Evolutionary conservation across 805 yeast genomes (phyloP).

Genomic region (Metschnikowia kofuensis): DNA sequence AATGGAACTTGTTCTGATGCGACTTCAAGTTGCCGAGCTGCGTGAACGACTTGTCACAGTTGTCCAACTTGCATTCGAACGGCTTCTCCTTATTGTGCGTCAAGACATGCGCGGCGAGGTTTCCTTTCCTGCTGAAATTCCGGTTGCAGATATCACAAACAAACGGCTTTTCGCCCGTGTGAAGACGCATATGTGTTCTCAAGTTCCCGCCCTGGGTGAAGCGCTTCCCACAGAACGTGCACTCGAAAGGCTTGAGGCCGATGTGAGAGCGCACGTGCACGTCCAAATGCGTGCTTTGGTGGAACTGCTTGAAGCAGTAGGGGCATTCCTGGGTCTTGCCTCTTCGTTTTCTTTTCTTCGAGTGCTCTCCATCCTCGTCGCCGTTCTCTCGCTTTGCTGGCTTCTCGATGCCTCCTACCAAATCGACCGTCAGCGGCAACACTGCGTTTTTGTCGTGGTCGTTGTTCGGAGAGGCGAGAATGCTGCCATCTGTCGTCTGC

Average conservation of each 20-base stretch:
- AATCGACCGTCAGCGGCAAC: slow-evolving; percentile 54
- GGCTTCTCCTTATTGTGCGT: slow-evolving; percentile 83
- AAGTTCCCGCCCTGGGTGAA: slow-evolving; percentile 91
- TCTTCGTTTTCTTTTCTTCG: slow-evolving; percentile 20
- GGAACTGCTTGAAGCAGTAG: slow-evolving; percentile 75
- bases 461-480: slow-evolving; percentile 42
- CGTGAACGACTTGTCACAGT: slow-evolving; percentile 80
- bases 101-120: slow-evolving; percentile 80
- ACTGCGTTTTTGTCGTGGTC: slow-evolving; percentile 30
- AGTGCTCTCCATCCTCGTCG: slow-evolving; percentile 19
- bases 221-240: slow-evolving; percentile 73
- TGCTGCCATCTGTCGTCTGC: slow-evolving; percentile 67
- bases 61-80: slow-evolving; percentile 73
- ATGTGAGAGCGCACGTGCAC: slow-evolving; percentile 87
- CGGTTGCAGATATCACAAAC: slow-evolving; percentile 73
- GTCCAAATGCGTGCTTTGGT: slow-evolving; percentile 88
- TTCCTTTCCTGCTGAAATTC: slow-evolving; percentile 85
- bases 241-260: slow-evolving; percentile 80
- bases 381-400: slow-evolving; percentile 27
- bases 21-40: slow-evolving; percentile 92
- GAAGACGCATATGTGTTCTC: slow-evolving; percentile 79
- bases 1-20: slow-evolving; percentile 88
- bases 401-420: slow-evolving; percentile 80
- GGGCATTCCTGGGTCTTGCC: slow-evolving; percentile 66
- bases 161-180: slow-evolving; percentile 92